A percentile compares a stretch with the other conserved stretches of the same genome.
Evolutionary conservation across 306 rosid genomes (phyloP).

Genomic region (Quercus parvula): DNA sequence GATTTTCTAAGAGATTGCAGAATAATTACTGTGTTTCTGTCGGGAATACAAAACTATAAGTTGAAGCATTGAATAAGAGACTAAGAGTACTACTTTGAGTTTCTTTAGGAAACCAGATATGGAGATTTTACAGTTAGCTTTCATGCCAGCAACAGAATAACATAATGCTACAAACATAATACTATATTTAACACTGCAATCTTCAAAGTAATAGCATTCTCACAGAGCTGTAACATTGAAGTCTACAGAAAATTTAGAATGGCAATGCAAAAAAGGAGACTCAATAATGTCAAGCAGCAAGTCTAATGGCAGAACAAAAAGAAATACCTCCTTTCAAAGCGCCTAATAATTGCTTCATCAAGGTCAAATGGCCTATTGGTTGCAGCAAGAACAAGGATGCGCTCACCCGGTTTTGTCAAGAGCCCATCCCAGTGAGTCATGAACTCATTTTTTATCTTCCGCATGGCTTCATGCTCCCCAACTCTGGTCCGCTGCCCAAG

Average conservation of each 20-base stretch:
- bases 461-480: slow-evolving; percentile 99
- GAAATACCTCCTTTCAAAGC: slow-evolving; percentile 83
- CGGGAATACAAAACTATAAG: neutral
- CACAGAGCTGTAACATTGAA: neutral
- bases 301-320: neutral
- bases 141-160: neutral
- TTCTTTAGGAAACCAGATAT: neutral
- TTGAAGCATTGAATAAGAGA: neutral
- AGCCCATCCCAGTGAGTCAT: slow-evolving; percentile 98
- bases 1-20: neutral
- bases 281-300: neutral
- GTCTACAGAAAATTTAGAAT: neutral
- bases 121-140: neutral
- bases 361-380: slow-evolving; percentile 96
- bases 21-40: neutral
- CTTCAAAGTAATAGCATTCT: neutral
- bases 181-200: neutral
- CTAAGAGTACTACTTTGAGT: neutral
- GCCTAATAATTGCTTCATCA: slow-evolving; percentile 95
- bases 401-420: slow-evolving; percentile 65
- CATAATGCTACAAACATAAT: neutral
- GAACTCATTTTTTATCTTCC: slow-evolving; percentile 95
- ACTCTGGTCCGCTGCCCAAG: slow-evolving; percentile 91
- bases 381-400: slow-evolving; percentile 95
- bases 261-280: slow-evolving; percentile 1